Conservation (phyloP, 2,329 filamentous ascomycete species). For the Knoxdaviesia capensis region DNA sequence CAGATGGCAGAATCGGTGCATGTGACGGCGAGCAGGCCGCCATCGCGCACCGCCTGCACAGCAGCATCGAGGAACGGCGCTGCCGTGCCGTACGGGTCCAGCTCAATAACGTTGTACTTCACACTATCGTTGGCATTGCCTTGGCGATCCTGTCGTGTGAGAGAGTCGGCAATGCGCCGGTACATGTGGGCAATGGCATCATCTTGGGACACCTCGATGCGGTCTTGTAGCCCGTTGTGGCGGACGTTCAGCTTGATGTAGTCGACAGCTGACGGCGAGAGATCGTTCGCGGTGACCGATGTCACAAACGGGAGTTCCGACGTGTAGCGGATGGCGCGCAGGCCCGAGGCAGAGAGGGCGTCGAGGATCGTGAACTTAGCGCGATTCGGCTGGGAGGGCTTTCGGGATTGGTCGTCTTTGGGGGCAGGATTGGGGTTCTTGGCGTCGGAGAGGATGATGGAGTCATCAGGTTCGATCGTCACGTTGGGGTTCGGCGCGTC, state of each 20-base stretch:
- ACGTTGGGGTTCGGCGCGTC: background rate
- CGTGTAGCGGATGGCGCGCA: constrained; percentile 78
- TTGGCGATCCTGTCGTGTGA: constrained; percentile 19
- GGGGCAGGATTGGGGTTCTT: background rate
- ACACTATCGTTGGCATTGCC: constrained; percentile 19
- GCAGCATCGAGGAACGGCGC: constrained; percentile 84
- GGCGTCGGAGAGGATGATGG: background rate
- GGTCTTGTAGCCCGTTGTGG: constrained; percentile 57
- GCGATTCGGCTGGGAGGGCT: constrained; percentile 11
- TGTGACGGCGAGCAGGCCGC: constrained; percentile 81
- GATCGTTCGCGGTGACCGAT: constrained; percentile 72
- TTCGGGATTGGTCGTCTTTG: background rate
- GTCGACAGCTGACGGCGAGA: constrained; percentile 55
- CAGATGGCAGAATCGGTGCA: constrained; percentile 94
- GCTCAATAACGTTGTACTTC: constrained; percentile 82
- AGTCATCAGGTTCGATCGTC: background rate
- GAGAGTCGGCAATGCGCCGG: constrained; percentile 34
- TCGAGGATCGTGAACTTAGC: constrained; percentile 66
- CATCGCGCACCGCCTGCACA: constrained; percentile 61
- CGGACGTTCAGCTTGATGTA: constrained; percentile 70
- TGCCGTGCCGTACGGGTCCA: constrained; percentile 90
- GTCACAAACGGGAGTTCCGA: constrained; percentile 76
- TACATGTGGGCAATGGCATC: constrained; percentile 93
- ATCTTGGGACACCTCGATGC: constrained; percentile 52
- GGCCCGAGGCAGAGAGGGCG: constrained; percentile 80